Evolutionary conservation across 164 flowering plant genomes (phyloP), one percentile per base, ranked within the genome.

Genomic region (Kingdonia uniflora): DNA sequence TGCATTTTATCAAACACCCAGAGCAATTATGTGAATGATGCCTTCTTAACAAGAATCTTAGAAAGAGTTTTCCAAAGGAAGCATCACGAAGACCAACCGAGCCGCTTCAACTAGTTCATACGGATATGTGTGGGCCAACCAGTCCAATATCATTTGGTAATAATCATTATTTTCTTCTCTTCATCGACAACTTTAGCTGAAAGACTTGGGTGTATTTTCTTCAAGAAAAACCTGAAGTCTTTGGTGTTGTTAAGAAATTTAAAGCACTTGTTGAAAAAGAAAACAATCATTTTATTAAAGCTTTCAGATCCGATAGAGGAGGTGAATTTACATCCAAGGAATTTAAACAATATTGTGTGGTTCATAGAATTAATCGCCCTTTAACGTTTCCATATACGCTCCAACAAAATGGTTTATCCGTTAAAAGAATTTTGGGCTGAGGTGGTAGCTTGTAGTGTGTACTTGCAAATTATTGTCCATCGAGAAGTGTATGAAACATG

Each of bases 191-290:
- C 14, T 22, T n/a, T 42, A 40, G 15, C 8, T 7, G 47, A 1
- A 54, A 26, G 37, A 47, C 14, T 2, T 47, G 55, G 44, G 44
- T 45, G 0, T 60, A 60, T 37, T 49, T 49, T 14, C 41, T 58
- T 14, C 1, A 14, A 2, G 40, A 58, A 12, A 58, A 58, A 20
- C 49, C 47, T 0, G 26, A 41, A 26, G 56, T 43, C 0, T 42
- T 59, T 51, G 8, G 0, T 11, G 38, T 8, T 1, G 51, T 59
- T 16, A 60, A 52, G 15, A 25, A 15, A 5, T 52, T 33, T 15
- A 43, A 52, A 21, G 12, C 20, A 0, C n/a, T 20, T 14, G 52
- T 51, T 17, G 55, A 59, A 24, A 59, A 59, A 16, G 22, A 51
- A 44, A 19, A 20, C 16, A 40, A 19, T 12, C 2, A 10, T 2